Evolutionary conservation across 768 basidiomycete genomes (phyloP).

Genomic region (Botryobasidium botryosum): DNA sequence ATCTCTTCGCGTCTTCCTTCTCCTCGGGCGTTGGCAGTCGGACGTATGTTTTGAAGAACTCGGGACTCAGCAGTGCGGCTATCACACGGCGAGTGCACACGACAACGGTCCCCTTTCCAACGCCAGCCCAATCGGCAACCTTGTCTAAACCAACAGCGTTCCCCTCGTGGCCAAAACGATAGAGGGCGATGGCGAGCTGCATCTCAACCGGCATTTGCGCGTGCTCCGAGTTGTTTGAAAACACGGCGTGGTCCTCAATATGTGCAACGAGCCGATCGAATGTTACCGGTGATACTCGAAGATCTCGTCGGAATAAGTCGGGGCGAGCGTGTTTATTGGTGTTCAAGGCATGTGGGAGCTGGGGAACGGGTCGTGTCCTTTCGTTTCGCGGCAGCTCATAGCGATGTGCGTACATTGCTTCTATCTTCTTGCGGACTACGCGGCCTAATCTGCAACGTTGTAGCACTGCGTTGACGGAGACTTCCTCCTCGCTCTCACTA

Average conservation of each 20-base stretch:
- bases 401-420: too few species aligned
- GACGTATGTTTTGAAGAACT: too few species aligned
- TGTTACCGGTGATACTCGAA: conserved; percentile 20
- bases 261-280: conserved; percentile 20
- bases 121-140: conserved; percentile 25
- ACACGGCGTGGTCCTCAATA: conserved; percentile 15
- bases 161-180: conserved; percentile 25
- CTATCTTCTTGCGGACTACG: too few species aligned
- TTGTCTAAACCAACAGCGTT: conserved; percentile 21
- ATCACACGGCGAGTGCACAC: conserved; percentile 19
- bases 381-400: too few species aligned
- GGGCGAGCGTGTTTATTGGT: too few species aligned
- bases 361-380: too few species aligned
- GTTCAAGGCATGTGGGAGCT: too few species aligned
- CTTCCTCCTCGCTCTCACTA: too few species aligned
- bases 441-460: too few species aligned
- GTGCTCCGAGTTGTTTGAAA: conserved; percentile 18
- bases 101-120: conserved; percentile 20
- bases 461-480: too few species aligned
- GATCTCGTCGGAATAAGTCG: conserved; percentile 20
- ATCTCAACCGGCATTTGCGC: conserved; percentile 17
- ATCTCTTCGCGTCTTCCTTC: conserved; percentile 25
- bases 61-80: conserved; percentile 20
- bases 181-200: conserved; percentile 26
- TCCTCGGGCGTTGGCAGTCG: conserved; percentile 20